These are phyloP conservation scores for Phaeosphaeriaceae sp. DNA, from an alignment of 2,329 filamentous ascomycete genomes.

Conservation along the genomic window DNA sequence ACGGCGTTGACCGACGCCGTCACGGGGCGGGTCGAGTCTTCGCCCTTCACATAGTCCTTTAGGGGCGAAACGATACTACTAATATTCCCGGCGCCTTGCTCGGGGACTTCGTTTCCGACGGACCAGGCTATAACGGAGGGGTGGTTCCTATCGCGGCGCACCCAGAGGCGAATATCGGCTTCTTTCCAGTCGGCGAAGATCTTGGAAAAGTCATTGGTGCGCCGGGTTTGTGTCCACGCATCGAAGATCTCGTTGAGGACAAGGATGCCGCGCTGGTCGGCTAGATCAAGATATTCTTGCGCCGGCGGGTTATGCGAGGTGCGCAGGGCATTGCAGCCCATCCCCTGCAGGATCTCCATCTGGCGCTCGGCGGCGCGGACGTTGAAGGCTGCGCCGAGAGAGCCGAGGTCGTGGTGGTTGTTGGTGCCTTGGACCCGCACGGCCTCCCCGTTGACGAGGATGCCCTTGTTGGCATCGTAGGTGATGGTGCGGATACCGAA, in stretches of 20 bases:
- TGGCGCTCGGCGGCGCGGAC: conserved; percentile 57
- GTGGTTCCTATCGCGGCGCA: conserved; percentile 63
- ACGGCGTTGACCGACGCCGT: conserved; percentile 59
- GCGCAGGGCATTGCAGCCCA: conserved; percentile 60
- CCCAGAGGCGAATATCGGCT: conserved; percentile 57
- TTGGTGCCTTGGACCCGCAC: conserved; percentile 57
- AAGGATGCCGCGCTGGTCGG: conserved; percentile 58
- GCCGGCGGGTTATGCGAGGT: conserved; percentile 63
- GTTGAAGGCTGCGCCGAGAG: conserved; percentile 61
- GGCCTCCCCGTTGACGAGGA: conserved; percentile 56
- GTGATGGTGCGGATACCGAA: conserved; percentile 58
- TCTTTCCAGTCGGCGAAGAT: conserved; percentile 63
- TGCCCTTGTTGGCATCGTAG: conserved; percentile 51
- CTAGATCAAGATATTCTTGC: conserved; percentile 57
- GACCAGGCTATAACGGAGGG: conserved; percentile 61
- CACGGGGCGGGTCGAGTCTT: conserved; percentile 56
- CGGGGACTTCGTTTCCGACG: conserved; percentile 61
- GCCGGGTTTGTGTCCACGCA: conserved; percentile 56
- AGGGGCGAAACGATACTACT: conserved; percentile 47
- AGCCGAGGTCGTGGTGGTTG: conserved; percentile 60
- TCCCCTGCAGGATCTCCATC: conserved; percentile 57
- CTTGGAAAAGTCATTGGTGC: conserved; percentile 57
- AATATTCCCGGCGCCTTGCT: conserved; percentile 50
- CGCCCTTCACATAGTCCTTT: conserved; percentile 52
- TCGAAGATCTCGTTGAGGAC: conserved; percentile 64